Conservation (phyloP, 2,329 filamentous ascomycete species). For the Neurospora crassa region DNA sequence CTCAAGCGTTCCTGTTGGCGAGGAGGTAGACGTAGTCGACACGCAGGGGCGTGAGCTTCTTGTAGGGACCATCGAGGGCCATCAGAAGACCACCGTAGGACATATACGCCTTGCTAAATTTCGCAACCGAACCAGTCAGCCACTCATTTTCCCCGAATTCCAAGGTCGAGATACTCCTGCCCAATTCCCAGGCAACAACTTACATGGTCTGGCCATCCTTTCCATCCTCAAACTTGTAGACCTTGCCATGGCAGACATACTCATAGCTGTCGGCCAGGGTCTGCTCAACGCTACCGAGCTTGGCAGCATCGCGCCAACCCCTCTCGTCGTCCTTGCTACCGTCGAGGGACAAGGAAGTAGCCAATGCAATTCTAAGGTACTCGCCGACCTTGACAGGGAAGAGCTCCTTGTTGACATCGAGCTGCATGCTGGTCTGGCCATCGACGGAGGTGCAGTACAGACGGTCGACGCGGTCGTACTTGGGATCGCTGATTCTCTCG, state of each 20-base stretch:
- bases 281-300: slow-evolving; percentile 41
- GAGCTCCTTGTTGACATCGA: slow-evolving; percentile 92
- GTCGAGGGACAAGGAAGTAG: slow-evolving; percentile 78
- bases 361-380: slow-evolving; percentile 69
- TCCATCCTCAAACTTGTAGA: slow-evolving; percentile 79
- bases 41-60: slow-evolving; percentile 83
- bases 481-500: slow-evolving; percentile 67
- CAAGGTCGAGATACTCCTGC: neutral
- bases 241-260: slow-evolving; percentile 82
- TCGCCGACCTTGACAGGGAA: slow-evolving; percentile 71
- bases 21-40: slow-evolving; percentile 93
- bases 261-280: slow-evolving; percentile 72
- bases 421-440: slow-evolving; percentile 63
- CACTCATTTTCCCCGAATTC: neutral
- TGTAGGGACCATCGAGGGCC: slow-evolving; percentile 86
- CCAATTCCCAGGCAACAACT: slow-evolving; percentile 28
- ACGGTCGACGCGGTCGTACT: slow-evolving; percentile 93
- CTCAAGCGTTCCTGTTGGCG: slow-evolving; percentile 64
- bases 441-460: slow-evolving; percentile 66
- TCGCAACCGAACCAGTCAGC: neutral
- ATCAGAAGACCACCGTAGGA: slow-evolving; percentile 90
- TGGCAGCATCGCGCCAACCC: slow-evolving; percentile 71
- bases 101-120: slow-evolving; percentile 74
- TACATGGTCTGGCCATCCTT: slow-evolving; percentile 77
- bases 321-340: slow-evolving; percentile 67